Evolutionary conservation across 2,329 filamentous ascomycete genomes (phyloP).

Genomic region (Venturia aucupariae): DNA sequence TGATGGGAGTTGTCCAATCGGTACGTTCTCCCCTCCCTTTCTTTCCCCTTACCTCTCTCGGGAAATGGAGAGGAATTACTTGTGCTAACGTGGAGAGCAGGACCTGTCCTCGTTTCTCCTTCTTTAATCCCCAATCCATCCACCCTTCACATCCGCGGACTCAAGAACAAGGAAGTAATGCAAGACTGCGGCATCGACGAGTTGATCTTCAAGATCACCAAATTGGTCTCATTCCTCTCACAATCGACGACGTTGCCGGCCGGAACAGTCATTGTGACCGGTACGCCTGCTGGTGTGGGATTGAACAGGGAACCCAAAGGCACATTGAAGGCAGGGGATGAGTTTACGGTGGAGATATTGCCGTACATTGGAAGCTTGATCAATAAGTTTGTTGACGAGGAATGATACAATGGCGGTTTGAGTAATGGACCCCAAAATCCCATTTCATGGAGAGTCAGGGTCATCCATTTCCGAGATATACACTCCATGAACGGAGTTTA

Average conservation of each 20-base stretch:
- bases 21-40: constrained; percentile 30
- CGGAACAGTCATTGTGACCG: constrained; percentile 42
- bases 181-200: constrained; percentile 36
- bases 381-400: constrained; percentile 31
- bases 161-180: constrained; percentile 35
- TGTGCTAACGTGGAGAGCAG: not conserved
- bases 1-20: constrained; percentile 37
- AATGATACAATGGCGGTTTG: not conserved
- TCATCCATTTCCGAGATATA: too few relatives aligned
- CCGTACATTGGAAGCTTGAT: constrained; percentile 42
- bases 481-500: too few relatives aligned
- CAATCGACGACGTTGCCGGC: constrained; percentile 38
- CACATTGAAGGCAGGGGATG: constrained; percentile 37
- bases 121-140: constrained; percentile 26
- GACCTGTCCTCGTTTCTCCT: constrained; percentile 29
- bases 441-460: too few relatives aligned
- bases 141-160: constrained; percentile 28
- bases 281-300: constrained; percentile 36
- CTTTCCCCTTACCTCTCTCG: not conserved
- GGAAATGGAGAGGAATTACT: not conserved
- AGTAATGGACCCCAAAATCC: too few relatives aligned
- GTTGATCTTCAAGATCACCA: constrained; percentile 37
- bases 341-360: constrained; percentile 40
- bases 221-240: constrained; percentile 36
- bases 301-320: constrained; percentile 32